A percentile compares a stretch with the other conserved stretches of the same genome.
Conservation (phyloP, 148 eudicot species). For the Spergularia bocconei region DNA sequence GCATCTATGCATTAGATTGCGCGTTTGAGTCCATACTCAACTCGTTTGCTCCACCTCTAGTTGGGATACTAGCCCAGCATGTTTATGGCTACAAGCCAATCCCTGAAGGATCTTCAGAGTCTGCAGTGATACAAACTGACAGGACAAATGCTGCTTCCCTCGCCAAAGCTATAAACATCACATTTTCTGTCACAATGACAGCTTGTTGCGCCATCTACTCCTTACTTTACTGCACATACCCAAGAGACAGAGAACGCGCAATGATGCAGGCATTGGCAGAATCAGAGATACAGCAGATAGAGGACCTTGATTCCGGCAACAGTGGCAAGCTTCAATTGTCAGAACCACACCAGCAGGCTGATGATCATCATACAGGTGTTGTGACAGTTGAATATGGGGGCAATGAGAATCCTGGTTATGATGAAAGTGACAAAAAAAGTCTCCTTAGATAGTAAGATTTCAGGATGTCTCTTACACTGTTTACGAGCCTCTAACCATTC, state of each 20-base stretch:
- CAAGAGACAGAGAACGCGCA: constrained; percentile 80
- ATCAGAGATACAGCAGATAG: constrained; percentile 45
- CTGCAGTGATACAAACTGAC: constrained; percentile 46
- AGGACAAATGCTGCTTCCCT: constrained; percentile 65
- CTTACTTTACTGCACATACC: constrained; percentile 77
- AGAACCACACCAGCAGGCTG: constrained; percentile 8
- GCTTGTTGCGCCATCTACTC: constrained; percentile 67
- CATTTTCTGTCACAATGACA: constrained; percentile 62
- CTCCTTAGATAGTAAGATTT: constrained; percentile 11
- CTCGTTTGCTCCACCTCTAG: constrained; percentile 77
- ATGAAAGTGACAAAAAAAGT: constrained; percentile 14
- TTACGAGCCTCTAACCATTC: too few species aligned
- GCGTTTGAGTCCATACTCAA: constrained; percentile 58
- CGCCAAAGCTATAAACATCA: constrained; percentile 71
- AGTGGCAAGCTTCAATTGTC: constrained; percentile 3
- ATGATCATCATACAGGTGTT: constrained; percentile 27
- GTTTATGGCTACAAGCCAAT: constrained; percentile 53
- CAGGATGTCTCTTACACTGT: constrained; percentile 7
- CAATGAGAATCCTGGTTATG: constrained; percentile 4
- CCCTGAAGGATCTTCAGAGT: constrained; percentile 38
- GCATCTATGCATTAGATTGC: constrained; percentile 66
- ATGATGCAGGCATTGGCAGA: constrained; percentile 59
- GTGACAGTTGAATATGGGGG: constrained; percentile 16
- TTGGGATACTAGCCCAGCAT: constrained; percentile 58
- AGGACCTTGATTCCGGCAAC: constrained; percentile 14